Evolutionary conservation across 164 flowering plant species (phyloP), one percentile per base, ranked within the genome.

Genomic region (Nymphaea colorata): DNA sequence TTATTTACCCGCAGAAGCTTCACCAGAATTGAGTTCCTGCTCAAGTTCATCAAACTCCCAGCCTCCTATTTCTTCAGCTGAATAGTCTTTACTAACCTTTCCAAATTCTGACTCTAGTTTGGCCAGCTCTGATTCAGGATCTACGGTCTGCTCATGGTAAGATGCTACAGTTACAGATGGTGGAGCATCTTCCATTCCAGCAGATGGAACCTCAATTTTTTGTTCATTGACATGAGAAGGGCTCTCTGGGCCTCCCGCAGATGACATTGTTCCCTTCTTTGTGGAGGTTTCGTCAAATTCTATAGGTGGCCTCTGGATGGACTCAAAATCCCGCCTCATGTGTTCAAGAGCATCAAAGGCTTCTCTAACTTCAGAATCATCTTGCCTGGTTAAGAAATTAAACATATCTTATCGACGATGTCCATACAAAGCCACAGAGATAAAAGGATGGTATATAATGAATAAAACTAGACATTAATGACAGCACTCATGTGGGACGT

Each of bases 11-110:
- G 3, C 55, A 47, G 55, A 47, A 47, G 86, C 67, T 51, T 81
- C 82, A 51, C 85, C 82, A 8, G 88, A 71, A 76, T 70, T 76
- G 64, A 91, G 67, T 69, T 94, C 97, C 72, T 81, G 79, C 76
- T 94, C 97, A 12, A 91, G 96, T 72, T 91, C 99, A 76, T 91
- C 99, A 71, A 94, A 90, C 65, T 90, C 99, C 99, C 99, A 95
- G 55, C 75, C 96, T 61, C 89, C 85, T 59, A 90, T 85, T 71
- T 91, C 99, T 41, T 90, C 94, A 16, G 82, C 42, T 1, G 96
- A 78, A 74, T 91, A 88, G 70, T 88, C 90, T 57, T 43, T 77
- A 71, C 77, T 76, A 55, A 80, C 82, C 67, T 84, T 83, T 44
- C 99, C 99, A 69, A 90, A 87, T 78, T 91, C 98, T 3, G 96